A percentile compares a stretch with the other conserved stretches of the same genome.
phyloP scores from a whole-genome alignment of 2,329 filamentous ascomycete species.

The Cytospora paraplurivora region DNA sequence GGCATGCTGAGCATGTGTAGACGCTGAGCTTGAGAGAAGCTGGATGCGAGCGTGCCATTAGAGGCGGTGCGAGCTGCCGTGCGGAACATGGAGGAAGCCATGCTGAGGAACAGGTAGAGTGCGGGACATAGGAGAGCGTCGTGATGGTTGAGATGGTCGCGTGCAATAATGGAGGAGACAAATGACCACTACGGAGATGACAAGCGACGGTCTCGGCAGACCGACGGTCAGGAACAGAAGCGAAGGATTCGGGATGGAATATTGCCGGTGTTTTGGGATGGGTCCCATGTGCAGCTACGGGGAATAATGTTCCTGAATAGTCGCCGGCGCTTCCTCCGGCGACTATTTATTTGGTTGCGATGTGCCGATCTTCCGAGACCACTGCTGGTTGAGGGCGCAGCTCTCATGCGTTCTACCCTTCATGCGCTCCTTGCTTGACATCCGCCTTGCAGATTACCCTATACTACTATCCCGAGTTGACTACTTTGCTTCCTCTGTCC shows the following conservation, averaged over 20 bases:
- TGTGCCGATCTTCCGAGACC: too few relatives aligned
- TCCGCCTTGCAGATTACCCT: background rate
- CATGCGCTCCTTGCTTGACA: background rate
- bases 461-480: background rate
- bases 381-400: too few relatives aligned
- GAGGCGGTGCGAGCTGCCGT: conserved; percentile 8
- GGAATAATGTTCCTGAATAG: too few relatives aligned
- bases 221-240: background rate
- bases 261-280: too few relatives aligned
- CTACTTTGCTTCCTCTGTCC: background rate
- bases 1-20: conserved; percentile 1
- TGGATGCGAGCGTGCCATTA: conserved; percentile 11
- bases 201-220: background rate
- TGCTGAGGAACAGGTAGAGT: background rate
- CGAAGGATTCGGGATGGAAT: too few relatives aligned
- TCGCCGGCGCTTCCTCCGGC: too few relatives aligned
- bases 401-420: too few relatives aligned
- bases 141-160: background rate
- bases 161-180: background rate
- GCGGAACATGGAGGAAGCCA: conserved; percentile 9
- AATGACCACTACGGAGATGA: background rate
- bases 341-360: too few relatives aligned
- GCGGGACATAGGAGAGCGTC: background rate
- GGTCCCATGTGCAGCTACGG: too few relatives aligned
- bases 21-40: conserved; percentile 7